Base-by-base conservation (phyloP, 257 asterid genomes). In the Capsicum baccatum region DNA sequence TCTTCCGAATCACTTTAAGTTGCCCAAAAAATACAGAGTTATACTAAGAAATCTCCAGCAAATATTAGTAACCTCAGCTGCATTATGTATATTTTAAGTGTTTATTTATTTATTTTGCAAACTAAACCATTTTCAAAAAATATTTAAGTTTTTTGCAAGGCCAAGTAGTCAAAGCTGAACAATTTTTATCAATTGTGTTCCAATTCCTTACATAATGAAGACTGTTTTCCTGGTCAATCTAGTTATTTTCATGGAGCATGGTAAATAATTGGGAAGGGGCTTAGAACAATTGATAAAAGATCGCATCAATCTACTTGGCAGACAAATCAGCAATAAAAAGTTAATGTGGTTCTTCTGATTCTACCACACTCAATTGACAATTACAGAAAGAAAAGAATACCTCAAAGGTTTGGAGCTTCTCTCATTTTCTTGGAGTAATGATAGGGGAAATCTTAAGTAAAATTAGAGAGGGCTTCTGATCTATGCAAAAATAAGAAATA, bases 61-160 rank as follows among this genome's bases (percentile, higher is more conserved):
- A 21, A 56, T 47, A 83, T 80, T 55, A 84, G 66, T 79, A 48
- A 48, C 48, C 60, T 48, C 80, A 73, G 80, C 80, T 73, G 59
- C 80, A 73, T 52, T 19, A 3, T 52, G 26, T 52, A 76, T 50
- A 76, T 76, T 5, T 44, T 70, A 68, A 68, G 52, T 15, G 19
- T 62, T 6, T 6, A 39, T 21, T 13, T 37, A 6, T 35, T 2
- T 67, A 21, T 14, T 35, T 67, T 37, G 52, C n/a, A 47, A 15
- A 68, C 54, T 68, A 37, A 3, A 68, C 54, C 78, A 39, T 68
- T 68, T 39, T 68, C 78, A 68, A n/a, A 21, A 15, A 68, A 39
- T 58, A 58, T 37, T 15, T 8, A 13, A 21, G 81, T 76, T 35
- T 8, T 52, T 76, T 54, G 63, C 81, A 54, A 54, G 50, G 15